Evolutionary conservation across 2,329 filamentous ascomycete genomes (phyloP).

Genomic region (Akanthomyces uredinophilus): DNA sequence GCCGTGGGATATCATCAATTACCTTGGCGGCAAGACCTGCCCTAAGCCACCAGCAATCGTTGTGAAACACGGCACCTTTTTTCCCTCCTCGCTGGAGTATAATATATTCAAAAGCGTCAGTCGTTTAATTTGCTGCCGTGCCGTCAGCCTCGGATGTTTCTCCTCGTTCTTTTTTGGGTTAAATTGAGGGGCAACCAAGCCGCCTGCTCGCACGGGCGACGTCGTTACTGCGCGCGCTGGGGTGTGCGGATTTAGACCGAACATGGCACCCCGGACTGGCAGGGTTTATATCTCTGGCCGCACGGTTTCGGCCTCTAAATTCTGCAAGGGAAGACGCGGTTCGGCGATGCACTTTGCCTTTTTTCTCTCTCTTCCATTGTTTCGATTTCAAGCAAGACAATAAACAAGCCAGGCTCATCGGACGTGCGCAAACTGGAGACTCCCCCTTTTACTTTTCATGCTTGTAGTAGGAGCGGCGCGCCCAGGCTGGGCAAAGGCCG

Average conservation of each 20-base stretch:
- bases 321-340: too few species aligned
- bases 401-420: background rate
- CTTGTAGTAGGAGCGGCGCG: background rate
- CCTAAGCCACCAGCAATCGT: background rate
- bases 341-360: too few species aligned
- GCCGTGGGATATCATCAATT: background rate
- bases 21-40: background rate
- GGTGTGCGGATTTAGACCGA: slow-evolving; percentile 1
- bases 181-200: slow-evolving; percentile 12
- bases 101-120: background rate
- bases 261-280: slow-evolving; percentile 1
- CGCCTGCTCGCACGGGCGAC: slow-evolving; percentile 9
- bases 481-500: background rate
- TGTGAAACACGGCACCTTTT: background rate
- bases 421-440: background rate
- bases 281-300: background rate
- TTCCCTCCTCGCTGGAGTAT: background rate
- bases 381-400: background rate
- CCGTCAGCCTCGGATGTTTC: slow-evolving; percentile 4
- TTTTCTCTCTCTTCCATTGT: background rate
- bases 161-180: background rate
- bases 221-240: background rate
- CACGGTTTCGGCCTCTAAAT: background rate
- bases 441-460: background rate
- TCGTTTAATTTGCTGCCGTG: background rate